Base-by-base conservation (phyloP, 805 yeast genomes). In the Cyberlindnera mississippiensis region DNA sequence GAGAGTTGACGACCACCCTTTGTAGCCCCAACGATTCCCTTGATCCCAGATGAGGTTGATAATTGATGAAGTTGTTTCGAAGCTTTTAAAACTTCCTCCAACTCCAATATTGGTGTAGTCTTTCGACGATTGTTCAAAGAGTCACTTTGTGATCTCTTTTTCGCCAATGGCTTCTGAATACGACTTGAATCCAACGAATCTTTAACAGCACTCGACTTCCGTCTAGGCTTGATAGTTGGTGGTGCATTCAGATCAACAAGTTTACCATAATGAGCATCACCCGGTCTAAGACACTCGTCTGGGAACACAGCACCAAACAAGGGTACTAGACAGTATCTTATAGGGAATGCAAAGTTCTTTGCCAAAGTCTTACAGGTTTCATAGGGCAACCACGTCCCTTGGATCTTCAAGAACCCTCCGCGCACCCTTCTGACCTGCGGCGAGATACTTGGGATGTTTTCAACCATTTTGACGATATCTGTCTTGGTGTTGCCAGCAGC, bases 371-470 rank as follows among this genome's bases (percentile, higher is more conserved):
- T 72, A 18, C 95, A 88, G 38, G 85, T 68, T 9, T 73, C 75
- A 55, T 64, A 82, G 2, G 96, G 91, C 30, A 88, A 64, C 96
- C 96, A 90, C 8, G 96, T 87, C 4, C 97, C 97, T 65, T 89
- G 97, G 50, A 90, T 87, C 67, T 88, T 88, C 50, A 89, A 72
- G 55, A 79, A 87, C 3, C 96, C 97, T 35, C 97, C 97, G 41
- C 96, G 69, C 13, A 89, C 87, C 38, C 96, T 74, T 53, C 78
- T 78, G 27, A 67, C 56, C 12, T 61, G 49, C 4, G 55, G 42
- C 4, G 51, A 33, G 4, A 50, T 42, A 29, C 52, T 51, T 2
- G 59, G 57, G 17, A 51, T 46, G 32, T 47, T 49, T 26, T 52
- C 61, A n/a, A 85, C 66, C 33, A 85, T 65, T 60, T 80, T 80